Evolutionary conservation across 441 rosid genomes (phyloP), one percentile per base, ranked within the genome.

Genomic region (Melastoma candidum): DNA sequence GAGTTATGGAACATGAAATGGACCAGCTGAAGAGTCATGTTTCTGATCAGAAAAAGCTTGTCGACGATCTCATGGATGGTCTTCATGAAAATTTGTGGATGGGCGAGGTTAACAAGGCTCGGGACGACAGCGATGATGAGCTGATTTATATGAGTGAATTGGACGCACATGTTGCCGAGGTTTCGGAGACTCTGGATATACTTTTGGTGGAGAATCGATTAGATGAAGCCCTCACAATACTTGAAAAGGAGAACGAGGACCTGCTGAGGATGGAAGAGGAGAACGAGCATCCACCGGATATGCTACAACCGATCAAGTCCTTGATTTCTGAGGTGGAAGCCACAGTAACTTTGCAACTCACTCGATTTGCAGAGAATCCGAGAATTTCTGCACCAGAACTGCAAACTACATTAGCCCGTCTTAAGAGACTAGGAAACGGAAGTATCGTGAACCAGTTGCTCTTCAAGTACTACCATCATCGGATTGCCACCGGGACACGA

Each of bases 321-420:
- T 64, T 26, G n/a, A 67, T 78, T 65, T 70, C 72, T 3, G 75
- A 75, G 62, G 68, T 66, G 63, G 78, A 68, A 66, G 70, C 57
- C 26, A 66, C 51, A 74, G 56, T 78, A 58, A 48, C 25, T 11
- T 47, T 71, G 64, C 73, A 77, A 55, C 55, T 80, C 45, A 67
- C 70, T 26, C 41, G 59, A 52, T 64, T 63, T 43, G 83, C 84
- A 55, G 80, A 69, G 70, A 76, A 76, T 64, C 71, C 75, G 44
- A 75, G 90, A 75, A 72, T 51, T 54, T 32, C 70, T 51, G 78
- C 87, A 44, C 54, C 81, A 14, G 87, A 83, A 57, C 72, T 83
- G 52, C 90, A 76, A 54, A 74, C 65, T 61, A 64, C 83, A 58
- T 59, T 83, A 22, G 62, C 46, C 56, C 73, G 77, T 29, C 63